Evolutionary conservation across 2,329 filamentous ascomycete genomes (phyloP).

Genomic region (Whalleya microplaca): DNA sequence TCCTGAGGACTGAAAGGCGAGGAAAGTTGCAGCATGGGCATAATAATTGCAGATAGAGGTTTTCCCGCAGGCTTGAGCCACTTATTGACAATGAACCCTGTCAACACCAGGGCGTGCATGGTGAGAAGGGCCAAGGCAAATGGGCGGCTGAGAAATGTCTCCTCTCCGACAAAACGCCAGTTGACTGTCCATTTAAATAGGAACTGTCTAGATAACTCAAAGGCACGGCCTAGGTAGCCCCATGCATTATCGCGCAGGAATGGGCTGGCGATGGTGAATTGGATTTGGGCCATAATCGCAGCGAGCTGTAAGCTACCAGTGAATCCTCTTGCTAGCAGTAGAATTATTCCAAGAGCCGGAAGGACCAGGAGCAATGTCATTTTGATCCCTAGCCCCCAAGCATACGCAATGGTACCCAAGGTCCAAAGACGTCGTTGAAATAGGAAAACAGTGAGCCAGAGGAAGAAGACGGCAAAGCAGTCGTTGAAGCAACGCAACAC

Average conservation of each 20-base stretch:
- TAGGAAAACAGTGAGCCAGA: constrained; percentile 80
- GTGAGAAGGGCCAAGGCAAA: constrained; percentile 72
- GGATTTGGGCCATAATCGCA: constrained; percentile 74
- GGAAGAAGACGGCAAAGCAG: constrained; percentile 80
- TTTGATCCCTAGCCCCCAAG: constrained; percentile 85
- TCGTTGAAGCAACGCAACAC: constrained; percentile 95
- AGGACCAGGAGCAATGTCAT: constrained; percentile 87
- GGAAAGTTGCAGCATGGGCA: constrained; percentile 45
- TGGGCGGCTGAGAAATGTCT: constrained; percentile 68
- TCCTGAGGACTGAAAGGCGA: constrained; percentile 54
- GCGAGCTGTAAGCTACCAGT: constrained; percentile 68
- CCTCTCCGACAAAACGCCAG: constrained; percentile 92
- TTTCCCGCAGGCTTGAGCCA: constrained; percentile 75
- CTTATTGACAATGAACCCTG: constrained; percentile 65
- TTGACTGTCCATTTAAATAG: constrained; percentile 99
- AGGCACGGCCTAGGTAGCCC: constrained; percentile 81
- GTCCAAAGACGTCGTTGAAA: constrained; percentile 79
- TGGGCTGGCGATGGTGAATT: constrained; percentile 68
- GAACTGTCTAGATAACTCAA: constrained; percentile 89
- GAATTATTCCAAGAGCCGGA: constrained; percentile 76
- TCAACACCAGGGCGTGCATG: constrained; percentile 67
- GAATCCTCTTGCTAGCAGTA: constrained; percentile 75
- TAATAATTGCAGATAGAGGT: constrained; percentile 57
- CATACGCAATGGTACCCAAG: constrained; percentile 72
- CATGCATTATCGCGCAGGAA: constrained; percentile 69